phyloP scores from a whole-genome alignment of 1,139 yeast species.

The Geotrichum carabidarum region DNA sequence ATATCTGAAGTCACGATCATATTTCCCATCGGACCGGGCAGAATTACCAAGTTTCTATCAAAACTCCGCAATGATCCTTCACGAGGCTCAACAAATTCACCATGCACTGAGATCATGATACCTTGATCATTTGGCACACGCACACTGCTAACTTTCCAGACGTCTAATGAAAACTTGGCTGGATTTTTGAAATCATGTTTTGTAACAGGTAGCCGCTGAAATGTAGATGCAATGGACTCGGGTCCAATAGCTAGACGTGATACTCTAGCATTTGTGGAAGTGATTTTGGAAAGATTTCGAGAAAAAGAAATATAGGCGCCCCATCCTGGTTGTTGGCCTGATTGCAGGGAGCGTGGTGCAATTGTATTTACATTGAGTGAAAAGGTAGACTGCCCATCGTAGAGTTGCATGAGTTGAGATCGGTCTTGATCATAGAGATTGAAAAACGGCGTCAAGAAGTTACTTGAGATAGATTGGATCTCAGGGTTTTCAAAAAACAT shows the following conservation, averaged over 20 bases:
- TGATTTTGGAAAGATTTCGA: conserved; percentile 68
- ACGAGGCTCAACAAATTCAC: conserved; percentile 67
- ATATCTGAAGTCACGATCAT: conserved; percentile 83
- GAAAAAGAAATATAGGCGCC: conserved; percentile 48
- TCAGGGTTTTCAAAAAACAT: conserved; percentile 81
- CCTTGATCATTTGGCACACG: conserved; percentile 62
- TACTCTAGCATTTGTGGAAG: conserved; percentile 52
- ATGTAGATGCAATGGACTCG: conserved; percentile 56
- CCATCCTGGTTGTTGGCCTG: conserved; percentile 28
- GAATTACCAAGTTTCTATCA: conserved; percentile 74
- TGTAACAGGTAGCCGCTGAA: conserved; percentile 67
- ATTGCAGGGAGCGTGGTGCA: conserved; percentile 34
- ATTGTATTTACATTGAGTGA: conserved; percentile 57
- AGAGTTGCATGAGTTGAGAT: conserved; percentile 60
- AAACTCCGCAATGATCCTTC: conserved; percentile 58
- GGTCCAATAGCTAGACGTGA: conserved; percentile 67
- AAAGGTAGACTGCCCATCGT: conserved; percentile 80
- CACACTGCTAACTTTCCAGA: conserved; percentile 48
- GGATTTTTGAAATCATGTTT: conserved; percentile 68
- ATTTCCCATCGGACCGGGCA: conserved; percentile 61
- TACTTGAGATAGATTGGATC: conserved; percentile 63
- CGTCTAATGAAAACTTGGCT: conserved; percentile 67
- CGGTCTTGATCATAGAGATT: conserved; percentile 81
- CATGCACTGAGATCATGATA: conserved; percentile 73
- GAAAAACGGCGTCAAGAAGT: conserved; percentile 68